Evolutionary conservation across 2,329 filamentous ascomycete genomes (phyloP), one percentile per base, ranked within the genome.

Genomic region (Cercospora brassicicola): DNA sequence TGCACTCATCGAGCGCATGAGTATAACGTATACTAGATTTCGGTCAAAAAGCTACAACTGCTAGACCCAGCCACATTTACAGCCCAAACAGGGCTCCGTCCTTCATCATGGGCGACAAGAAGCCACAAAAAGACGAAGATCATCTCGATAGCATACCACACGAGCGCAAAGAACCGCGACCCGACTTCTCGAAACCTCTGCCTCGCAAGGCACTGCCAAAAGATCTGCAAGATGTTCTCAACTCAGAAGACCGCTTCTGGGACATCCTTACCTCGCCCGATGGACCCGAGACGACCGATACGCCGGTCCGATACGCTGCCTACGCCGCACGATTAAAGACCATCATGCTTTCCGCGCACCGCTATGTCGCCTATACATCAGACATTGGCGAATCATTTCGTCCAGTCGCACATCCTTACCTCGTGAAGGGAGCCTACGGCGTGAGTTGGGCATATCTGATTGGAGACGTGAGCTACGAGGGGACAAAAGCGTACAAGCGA

Each of bases 381-480:
- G 94, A 98, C 76, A 94, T 99, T 71, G 95, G 95, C 78, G 95
- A 99, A 81, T 96, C 92, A 0, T 99, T 99, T 81, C 89, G 95
- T 1, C 95, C 95, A 0, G 87, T 99, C 45, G 94, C 94, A 3
- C 94, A 97, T 78, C 94, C 93, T 0, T 89, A 86, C 75, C 82
- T 96, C 2, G 91, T 99, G 10, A 88, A 90, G 67, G 84, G 88
- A 59, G 95, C 95, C 5, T 99, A 99, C 77, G 94, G 88, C 59
- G 84, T 99, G 51, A 96, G 92, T 1, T 98, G 95, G 95, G 84
- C 91, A 10, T 99, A 99, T 77, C 87, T 99, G 23, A 81, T 93
- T 13, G 94, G 95, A 59, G 95, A 99, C 77, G 94, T 98, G 59
- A 86, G 87, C 36, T 90, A 97, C 77, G 95, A 99, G 80, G 94